phyloP scores from a whole-genome alignment of 208 protist species.

The Strigomonas culicis region DNA sequence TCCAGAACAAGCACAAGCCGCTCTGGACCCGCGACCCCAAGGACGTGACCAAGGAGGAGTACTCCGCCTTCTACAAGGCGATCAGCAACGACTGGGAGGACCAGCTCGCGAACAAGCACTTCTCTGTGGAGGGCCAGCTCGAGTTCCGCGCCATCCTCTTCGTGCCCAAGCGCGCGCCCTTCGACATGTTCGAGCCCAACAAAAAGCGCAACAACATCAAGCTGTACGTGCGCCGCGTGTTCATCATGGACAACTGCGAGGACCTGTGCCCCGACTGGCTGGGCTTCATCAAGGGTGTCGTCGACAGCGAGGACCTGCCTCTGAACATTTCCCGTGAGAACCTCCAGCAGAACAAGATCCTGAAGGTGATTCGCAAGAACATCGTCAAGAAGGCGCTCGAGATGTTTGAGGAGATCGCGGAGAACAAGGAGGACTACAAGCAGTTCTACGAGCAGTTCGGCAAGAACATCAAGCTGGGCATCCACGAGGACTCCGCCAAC shows the following conservation, averaged over 20 bases:
- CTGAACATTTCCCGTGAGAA: conserved; percentile 99
- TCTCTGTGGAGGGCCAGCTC: conserved; percentile 96
- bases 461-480: conserved; percentile 96
- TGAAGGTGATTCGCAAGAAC: conserved; percentile 98
- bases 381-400: conserved; percentile 93
- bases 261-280: conserved; percentile 96
- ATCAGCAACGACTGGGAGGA: conserved; percentile 93
- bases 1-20: conserved; percentile 82
- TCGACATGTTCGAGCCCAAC: conserved; percentile 43
- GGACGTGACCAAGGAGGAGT: conserved; percentile 98
- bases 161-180: conserved; percentile 92
- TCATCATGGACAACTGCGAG: conserved; percentile 98
- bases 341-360: conserved; percentile 97
- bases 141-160: conserved; percentile 98
- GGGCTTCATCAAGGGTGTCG: conserved; percentile 96
- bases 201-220: conserved; percentile 83
- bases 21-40: conserved; percentile 96
- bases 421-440: conserved; percentile 62
- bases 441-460: conserved; percentile 73
- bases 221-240: conserved; percentile 98
- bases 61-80: conserved; percentile 98
- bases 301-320: conserved; percentile 99
- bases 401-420: conserved; percentile 93
- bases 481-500: conserved; percentile 96
- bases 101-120: conserved; percentile 97